These are phyloP conservation scores for Trypanosoma cruzi DNA, from an alignment of 208 protist genomes.

Conservation along the genomic window DNA sequence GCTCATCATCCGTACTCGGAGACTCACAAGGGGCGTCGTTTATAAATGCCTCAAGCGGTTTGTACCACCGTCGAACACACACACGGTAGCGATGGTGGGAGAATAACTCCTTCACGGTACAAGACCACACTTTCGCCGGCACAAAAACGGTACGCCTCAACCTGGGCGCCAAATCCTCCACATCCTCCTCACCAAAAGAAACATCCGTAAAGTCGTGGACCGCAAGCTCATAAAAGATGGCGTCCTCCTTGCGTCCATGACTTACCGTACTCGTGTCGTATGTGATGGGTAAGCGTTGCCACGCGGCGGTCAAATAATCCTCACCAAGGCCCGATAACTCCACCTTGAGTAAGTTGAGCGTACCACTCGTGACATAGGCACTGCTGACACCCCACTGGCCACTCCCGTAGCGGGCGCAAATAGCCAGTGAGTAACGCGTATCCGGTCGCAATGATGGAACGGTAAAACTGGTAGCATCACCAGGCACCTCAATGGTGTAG, in stretches of 20 bases:
- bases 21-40: constrained; percentile 9
- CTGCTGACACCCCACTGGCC: constrained; percentile 74
- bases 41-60: constrained; percentile 58
- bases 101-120: constrained; percentile 60
- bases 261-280: constrained; percentile 46
- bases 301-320: constrained; percentile 75
- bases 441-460: constrained; percentile 63
- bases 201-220: constrained; percentile 77
- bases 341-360: constrained; percentile 71
- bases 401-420: constrained; percentile 80
- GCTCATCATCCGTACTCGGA: constrained; percentile 25
- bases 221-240: constrained; percentile 76
- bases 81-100: constrained; percentile 81
- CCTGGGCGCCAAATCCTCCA: constrained; percentile 21
- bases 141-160: constrained; percentile 35
- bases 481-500: constrained; percentile 60
- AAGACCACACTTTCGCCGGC: constrained; percentile 52
- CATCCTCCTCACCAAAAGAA: constrained; percentile 50
- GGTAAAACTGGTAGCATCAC: constrained; percentile 47
- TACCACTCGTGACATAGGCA: constrained; percentile 54
- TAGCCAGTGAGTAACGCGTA: constrained; percentile 60
- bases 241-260: constrained; percentile 76
- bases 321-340: constrained; percentile 74
- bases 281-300: constrained; percentile 78
- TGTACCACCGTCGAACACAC: constrained; percentile 89